phyloP scores from a whole-genome alignment of 1,139 yeast species.

The Yamadazyma atmosphaerica region DNA sequence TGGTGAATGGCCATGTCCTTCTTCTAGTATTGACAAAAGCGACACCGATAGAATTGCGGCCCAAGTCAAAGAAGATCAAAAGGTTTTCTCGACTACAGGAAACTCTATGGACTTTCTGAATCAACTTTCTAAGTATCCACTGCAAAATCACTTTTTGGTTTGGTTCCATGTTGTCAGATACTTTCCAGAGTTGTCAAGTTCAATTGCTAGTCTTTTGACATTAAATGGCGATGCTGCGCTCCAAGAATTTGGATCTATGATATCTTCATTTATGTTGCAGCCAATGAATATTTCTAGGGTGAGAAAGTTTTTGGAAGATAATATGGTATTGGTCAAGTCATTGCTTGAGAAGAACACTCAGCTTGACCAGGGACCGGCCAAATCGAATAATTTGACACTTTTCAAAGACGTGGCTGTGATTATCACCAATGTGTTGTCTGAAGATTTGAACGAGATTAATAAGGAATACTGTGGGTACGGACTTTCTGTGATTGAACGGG shows the following conservation, averaged over 20 bases:
- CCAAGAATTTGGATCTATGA: neutral
- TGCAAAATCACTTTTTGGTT: conserved; percentile 39
- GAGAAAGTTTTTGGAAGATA: conserved; percentile 2
- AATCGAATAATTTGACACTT: conserved; percentile 1
- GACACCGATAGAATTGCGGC: conserved; percentile 9
- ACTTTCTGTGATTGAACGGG: conserved; percentile 48
- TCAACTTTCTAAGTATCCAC: conserved; percentile 25
- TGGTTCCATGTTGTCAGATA: conserved; percentile 50
- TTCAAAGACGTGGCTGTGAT: conserved; percentile 7
- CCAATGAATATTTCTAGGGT: conserved; percentile 1
- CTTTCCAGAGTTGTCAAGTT: conserved; percentile 51
- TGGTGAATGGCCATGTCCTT: conserved; percentile 23
- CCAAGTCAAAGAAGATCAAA: conserved; percentile 8
- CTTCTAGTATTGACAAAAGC: conserved; percentile 7
- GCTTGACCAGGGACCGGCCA: conserved; percentile 1
- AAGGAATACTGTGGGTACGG: conserved; percentile 24
- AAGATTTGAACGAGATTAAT: conserved; percentile 8
- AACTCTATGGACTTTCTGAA: conserved; percentile 13
- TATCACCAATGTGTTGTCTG: conserved; percentile 1
- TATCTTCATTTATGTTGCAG: conserved; percentile 2
- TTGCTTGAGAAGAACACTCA: conserved; percentile 6
- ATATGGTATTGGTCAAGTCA: conserved; percentile 8
- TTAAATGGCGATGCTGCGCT: conserved; percentile 4
- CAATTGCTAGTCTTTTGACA: conserved; percentile 49
- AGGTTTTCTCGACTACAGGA: conserved; percentile 16